Evolutionary conservation across 2,329 filamentous ascomycete genomes (phyloP), one percentile per base, ranked within the genome.

Genomic region (Fusarium floridanum): DNA sequence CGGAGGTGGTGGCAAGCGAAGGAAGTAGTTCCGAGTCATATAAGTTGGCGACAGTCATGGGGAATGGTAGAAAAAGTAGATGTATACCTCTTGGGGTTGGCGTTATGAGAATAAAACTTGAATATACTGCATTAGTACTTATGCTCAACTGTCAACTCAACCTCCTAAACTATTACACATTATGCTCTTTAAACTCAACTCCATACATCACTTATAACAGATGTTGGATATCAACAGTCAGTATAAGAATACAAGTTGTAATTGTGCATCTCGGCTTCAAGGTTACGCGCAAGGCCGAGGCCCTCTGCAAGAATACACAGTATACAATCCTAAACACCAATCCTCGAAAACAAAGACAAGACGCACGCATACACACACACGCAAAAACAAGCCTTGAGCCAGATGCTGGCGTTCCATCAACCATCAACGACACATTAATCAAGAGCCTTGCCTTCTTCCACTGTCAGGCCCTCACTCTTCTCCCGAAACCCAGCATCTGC

Each of bases 1-100:
- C 7, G 84, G 83, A 2, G 85, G 79, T 27, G 80, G 81, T 62
- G 81, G 81, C 20, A 85, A 84, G 79, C 78, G 82, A 66, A 79
- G 81, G 65, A 82, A 66, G 74, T 82, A 71, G 69, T 62, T 63
- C 10, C 45, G 14, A n/a, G 37, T 55, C 48, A 20, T 24, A 32
- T 65, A 24, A 37, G 34, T 20, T 17, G 59, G n/a, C 34, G 62
- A 61, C 37, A 59, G 41, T 55, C 22, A 22, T 36, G n/a, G n/a
- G 36, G 60, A 60, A 65, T 55, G 36, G 50, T 60, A 59, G 67
- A 70, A 76, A 62, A 66, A 66, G 71, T 65, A 67, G 69, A 67
- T 70, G 73, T 74, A 78, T 76, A 76, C 72, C 72, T 76, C 66
- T 36, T 65, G 72, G 66, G 69, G 55, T 72, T 73, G 77, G 77